These are phyloP conservation scores for Alopecurus myosuroides DNA, from an alignment of 176 grass and related monocot species.

Conservation along the genomic window DNA sequence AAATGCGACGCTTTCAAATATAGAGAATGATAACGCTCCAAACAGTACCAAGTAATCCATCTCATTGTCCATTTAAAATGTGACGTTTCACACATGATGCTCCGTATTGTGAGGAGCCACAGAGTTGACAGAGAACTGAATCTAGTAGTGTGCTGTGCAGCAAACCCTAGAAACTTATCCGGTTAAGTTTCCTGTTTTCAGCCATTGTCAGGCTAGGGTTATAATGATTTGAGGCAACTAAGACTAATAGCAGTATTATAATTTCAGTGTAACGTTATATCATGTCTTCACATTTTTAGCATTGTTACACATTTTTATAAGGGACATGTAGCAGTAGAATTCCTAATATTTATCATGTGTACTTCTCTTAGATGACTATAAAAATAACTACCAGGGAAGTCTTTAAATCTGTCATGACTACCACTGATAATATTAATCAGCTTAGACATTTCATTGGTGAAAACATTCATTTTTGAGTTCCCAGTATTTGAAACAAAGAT, in stretches of 20 bases:
- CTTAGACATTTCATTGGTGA: neutral
- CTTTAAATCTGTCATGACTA: too few relatives aligned
- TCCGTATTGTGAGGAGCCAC: neutral
- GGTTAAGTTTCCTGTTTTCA: neutral
- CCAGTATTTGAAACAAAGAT: neutral
- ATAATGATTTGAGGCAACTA: slow-evolving; percentile 11
- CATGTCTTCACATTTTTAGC: neutral
- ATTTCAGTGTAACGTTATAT: neutral
- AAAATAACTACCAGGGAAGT: too few relatives aligned
- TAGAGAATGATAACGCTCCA: neutral
- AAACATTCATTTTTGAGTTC: neutral
- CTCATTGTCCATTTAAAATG: neutral
- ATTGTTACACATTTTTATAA: neutral
- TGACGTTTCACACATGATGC: neutral
- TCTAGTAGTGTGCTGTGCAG: neutral
- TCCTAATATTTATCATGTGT: neutral
- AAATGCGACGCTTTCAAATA: neutral
- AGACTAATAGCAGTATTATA: neutral
- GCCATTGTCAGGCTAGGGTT: neutral
- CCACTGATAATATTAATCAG: too few relatives aligned
- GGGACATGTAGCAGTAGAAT: neutral
- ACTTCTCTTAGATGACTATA: too few relatives aligned
- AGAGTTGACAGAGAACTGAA: neutral
- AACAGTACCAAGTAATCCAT: neutral
- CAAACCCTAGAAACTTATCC: neutral